Base-by-base conservation (phyloP, 2,329 filamentous ascomycete species). In the Periconia digitata region DNA sequence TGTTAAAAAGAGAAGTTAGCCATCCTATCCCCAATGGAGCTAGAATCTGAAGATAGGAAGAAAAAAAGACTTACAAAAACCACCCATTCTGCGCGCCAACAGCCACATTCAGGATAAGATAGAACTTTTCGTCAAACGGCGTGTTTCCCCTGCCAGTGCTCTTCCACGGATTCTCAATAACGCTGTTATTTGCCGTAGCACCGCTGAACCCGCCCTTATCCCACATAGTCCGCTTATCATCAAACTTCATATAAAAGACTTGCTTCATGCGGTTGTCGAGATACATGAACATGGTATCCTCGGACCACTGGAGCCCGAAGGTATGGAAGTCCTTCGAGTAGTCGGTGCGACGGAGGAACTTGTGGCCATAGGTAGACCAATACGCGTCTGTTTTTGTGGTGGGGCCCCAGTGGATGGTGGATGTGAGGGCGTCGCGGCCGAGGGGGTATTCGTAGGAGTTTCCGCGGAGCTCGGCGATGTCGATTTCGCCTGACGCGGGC, bases 251-350 rank as follows among this genome's bases (percentile, higher is more conserved):
- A 75, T 90, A 92, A 49, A 90, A 79, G 38, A 92, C 87, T 67
- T 92, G 88, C 43, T 91, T 78, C 21, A 94, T 80, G 13, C 86
- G 84, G 48, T 80, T 85, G 76, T 92, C 86, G 73, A 94, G 79
- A 67, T 90, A 94, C 27, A 87, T 90, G 75, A 92, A 92, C 40
- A 94, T 72, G 67, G 94, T 92, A 67, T 92, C 90, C 58, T 92
- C 80, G 39, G 85, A 89, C 89, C 89, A 94, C 67, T 61, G 47
- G 1, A 65, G 49, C 7, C 89, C 89, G 60, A 85, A 94, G 0
- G 82, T 90, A 74, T 92, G 87, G 75, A 85, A 89, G 20, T 71
- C 79, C 0, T 77, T 72, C 16, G 84, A 73, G 70, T 86, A 94
- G 1, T 87, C 89, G 8, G 85, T 87, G 73, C 90, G 89, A 27